phyloP scores from a whole-genome alignment of 352 stramenopile genomes.

The Blastocystis sp. region DNA sequence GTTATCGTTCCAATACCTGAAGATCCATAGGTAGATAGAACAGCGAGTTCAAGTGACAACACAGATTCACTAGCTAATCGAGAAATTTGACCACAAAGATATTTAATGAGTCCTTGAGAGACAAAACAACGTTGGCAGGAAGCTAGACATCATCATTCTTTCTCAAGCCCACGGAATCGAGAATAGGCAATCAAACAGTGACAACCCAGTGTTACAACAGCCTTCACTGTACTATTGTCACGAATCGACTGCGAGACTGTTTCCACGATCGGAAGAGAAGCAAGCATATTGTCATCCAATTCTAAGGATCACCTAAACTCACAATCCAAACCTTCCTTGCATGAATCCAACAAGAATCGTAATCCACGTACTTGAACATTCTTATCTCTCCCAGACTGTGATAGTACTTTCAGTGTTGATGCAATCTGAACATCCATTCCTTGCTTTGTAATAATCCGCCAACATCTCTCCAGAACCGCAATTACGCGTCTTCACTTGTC shows the following conservation, averaged over 20 bases:
- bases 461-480: not conserved
- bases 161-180: not conserved
- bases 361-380: constrained; percentile 10
- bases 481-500: not conserved
- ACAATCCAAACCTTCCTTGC: not conserved
- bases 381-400: constrained; percentile 6
- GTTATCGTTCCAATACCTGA: not conserved
- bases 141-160: not conserved
- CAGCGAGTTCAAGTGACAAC: constrained; percentile 25
- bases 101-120: not conserved
- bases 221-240: constrained; percentile 31
- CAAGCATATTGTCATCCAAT: not conserved
- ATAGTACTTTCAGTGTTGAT: constrained; percentile 5
- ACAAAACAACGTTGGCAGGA: not conserved
- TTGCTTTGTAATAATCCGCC: not conserved
- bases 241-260: constrained; percentile 22
- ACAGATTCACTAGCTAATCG: constrained; percentile 48
- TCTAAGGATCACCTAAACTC: not conserved
- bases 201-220: constrained; percentile 24
- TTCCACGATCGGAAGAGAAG: not conserved
- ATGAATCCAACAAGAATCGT: not conserved
- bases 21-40: constrained; percentile 9
- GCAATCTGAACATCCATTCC: constrained; percentile 46
- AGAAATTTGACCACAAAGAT: constrained; percentile 45
- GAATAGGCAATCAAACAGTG: constrained; percentile 17